A percentile compares a stretch with the other conserved stretches of the same genome.
Evolutionary conservation across 2,329 filamentous ascomycete genomes (phyloP).

Genomic region (Ophiocordyceps camponoti-leonardi): DNA sequence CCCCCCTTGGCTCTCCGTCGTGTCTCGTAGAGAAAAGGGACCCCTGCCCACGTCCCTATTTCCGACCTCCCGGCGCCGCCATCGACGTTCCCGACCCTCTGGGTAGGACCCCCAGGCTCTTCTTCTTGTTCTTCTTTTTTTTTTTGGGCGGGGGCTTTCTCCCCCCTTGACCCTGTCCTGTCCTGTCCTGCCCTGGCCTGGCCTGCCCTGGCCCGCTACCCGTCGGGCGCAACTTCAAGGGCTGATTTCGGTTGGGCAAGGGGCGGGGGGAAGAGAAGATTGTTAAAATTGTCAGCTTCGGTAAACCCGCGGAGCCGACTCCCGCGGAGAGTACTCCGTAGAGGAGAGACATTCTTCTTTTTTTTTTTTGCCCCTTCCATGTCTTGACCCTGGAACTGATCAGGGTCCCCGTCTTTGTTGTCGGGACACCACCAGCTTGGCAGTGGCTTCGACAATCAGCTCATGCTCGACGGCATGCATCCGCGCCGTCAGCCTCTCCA

Average conservation of each 20-base stretch:
- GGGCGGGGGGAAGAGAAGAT: no score
- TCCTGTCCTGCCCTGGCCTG: background rate
- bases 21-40: background rate
- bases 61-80: background rate
- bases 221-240: background rate
- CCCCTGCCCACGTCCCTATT: background rate
- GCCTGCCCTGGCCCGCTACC: background rate
- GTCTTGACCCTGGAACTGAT: background rate
- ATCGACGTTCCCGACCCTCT: background rate
- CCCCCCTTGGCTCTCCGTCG: background rate
- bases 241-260: no score
- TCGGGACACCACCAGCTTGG: conserved; percentile 17
- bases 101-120: background rate
- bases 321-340: no score
- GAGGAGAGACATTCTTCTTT: conserved; percentile 1
- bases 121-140: no score
- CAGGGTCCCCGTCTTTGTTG: background rate
- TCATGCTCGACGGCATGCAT: conserved; percentile 65
- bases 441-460: conserved; percentile 60
- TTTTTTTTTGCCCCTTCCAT: no score
- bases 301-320: no score
- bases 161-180: background rate
- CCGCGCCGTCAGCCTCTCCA: conserved; percentile 50
- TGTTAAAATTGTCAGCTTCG: no score
- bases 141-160: no score